A percentile compares a stretch with the other conserved stretches of the same genome.
Conservation (phyloP, 2,329 filamentous ascomycete species). For the Pestalotiopsis fici region DNA sequence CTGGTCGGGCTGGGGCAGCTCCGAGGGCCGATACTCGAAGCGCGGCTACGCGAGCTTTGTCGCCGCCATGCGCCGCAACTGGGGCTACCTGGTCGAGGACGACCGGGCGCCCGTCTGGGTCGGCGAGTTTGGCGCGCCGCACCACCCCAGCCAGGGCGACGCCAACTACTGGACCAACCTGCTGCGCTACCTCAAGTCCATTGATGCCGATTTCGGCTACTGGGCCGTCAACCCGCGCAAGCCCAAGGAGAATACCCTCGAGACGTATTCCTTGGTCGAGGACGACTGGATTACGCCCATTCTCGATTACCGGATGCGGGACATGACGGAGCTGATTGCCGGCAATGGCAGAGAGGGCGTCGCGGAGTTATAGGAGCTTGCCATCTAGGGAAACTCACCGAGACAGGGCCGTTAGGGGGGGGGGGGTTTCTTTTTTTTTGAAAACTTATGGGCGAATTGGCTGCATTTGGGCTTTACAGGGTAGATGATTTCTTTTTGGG, state of each 20-base stretch:
- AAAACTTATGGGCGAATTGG: no score
- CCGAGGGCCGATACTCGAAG: conserved; percentile 60
- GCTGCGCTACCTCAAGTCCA: conserved; percentile 55
- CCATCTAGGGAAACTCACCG: neutral
- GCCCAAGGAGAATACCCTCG: conserved; percentile 54
- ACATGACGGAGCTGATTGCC: conserved; percentile 58
- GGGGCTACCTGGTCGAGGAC: conserved; percentile 63
- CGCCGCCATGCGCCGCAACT: conserved; percentile 63
- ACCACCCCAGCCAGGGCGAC: conserved; percentile 53
- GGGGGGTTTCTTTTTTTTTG: no score
- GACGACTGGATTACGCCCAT: conserved; percentile 67
- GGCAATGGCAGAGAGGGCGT: conserved; percentile 4
- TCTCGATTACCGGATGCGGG: conserved; percentile 63
- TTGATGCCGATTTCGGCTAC: conserved; percentile 69
- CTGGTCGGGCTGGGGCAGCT: conserved; percentile 70
- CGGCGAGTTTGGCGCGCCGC: conserved; percentile 65
- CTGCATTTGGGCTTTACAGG: no score
- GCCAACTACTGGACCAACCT: conserved; percentile 67
- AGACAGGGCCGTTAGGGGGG: no score
- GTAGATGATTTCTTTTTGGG: no score
- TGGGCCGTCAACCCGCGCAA: conserved; percentile 72
- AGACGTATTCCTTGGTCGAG: conserved; percentile 62
- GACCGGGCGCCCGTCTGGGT: conserved; percentile 66
- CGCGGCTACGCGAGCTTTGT: conserved; percentile 64
- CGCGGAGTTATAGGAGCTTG: conserved; percentile 1